These are phyloP conservation scores for Coemansia sp. DNA, from an alignment of 192 early-diverging fungal species.

Conservation along the genomic window DNA sequence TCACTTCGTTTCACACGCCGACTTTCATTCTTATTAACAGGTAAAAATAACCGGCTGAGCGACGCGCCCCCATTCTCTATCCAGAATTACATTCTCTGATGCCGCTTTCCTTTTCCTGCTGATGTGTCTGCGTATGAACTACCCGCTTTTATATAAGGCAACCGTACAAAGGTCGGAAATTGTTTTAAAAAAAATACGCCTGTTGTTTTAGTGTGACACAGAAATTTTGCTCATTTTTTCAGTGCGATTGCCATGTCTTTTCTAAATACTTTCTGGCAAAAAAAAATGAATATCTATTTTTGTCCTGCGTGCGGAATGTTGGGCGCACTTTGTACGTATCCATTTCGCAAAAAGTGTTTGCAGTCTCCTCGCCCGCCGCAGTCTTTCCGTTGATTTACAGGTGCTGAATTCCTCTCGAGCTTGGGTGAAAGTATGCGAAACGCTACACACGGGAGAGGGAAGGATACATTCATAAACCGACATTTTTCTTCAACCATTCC, in stretches of 20 bases:
- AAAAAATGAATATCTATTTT: background rate
- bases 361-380: background rate
- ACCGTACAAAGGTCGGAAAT: too few species aligned
- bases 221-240: background rate
- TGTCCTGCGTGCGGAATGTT: background rate
- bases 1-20: too few species aligned
- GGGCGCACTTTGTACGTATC: background rate
- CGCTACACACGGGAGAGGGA: background rate
- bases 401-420: background rate
- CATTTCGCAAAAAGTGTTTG: background rate
- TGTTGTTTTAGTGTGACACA: background rate
- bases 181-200: too few species aligned
- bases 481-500: background rate
- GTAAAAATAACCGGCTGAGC: too few species aligned
- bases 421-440: background rate
- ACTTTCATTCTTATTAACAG: too few species aligned
- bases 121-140: background rate
- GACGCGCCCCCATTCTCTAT: background rate
- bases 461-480: background rate
- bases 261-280: constrained; percentile 3
- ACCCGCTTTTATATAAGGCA: background rate
- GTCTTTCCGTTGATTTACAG: background rate
- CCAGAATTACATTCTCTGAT: background rate
- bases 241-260: background rate
- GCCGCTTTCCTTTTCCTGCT: background rate